Base-by-base conservation (phyloP, 305 asterid genomes). In the Fraxinus platypoda region DNA sequence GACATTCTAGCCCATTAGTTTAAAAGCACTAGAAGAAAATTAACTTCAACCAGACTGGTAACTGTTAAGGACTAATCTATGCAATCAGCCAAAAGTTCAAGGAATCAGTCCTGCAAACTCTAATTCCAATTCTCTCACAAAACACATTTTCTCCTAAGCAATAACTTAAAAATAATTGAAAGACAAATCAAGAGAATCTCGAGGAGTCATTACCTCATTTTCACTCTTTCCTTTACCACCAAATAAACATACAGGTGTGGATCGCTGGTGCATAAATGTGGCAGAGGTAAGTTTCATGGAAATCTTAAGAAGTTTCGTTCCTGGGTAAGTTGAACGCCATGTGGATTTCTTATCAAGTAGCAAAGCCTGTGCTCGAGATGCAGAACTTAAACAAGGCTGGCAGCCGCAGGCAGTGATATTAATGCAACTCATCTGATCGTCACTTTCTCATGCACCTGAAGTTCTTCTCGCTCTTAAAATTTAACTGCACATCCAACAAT, bases 211-310 rank as follows among this genome's bases (percentile, higher is more conserved):
- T 88, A 93, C 97, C 94, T 93, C 87, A 78, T 86, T 88, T 30
- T 83, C 93, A 76, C 76, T 82, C 46, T 90, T 89, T 76, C 93
- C 94, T 84, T 91, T 86, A 59, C 90, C 90, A 74, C 92, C 94
- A 84, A 91, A 91, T 84, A 84, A 83, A 83, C 92, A 91, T 46
- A 88, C 90, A 74, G 86, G 85, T 49, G 89, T 41, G 81, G 83
- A 78, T 71, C 52, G 83, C 70, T 77, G 88, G 85, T 76, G 81
- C 59, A 77, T 79, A 78, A 87, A 76, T 72, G 82, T 74, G 35
- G 75, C 80, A 76, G 85, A 75, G 78, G 85, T 83, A 59, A 57
- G 78, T 66, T 85, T 88, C 85, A 83, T 38, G 80, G 81, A 68
- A 73, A 76, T 66, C 37, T 81, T 85, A 54, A 88, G 84, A 80